These are phyloP conservation scores for Gracilaria domingensis DNA, from an alignment of 23 red algal genomes.

Conservation along the genomic window DNA sequence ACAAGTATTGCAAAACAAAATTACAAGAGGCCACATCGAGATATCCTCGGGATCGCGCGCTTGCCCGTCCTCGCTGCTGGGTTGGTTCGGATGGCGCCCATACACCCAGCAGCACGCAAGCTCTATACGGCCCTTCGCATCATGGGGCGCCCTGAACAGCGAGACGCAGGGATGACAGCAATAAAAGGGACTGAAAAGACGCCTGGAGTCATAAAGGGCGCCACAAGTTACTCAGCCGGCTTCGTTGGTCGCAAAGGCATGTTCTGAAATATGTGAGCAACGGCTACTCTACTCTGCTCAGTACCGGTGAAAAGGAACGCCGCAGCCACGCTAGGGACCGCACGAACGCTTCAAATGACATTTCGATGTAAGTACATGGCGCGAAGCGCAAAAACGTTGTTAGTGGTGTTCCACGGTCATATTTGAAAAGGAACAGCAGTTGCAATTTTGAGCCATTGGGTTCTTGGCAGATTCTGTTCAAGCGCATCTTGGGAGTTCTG, in stretches of 20 bases:
- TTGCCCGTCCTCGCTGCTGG: no score
- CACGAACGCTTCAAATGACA: slow-evolving; percentile 51
- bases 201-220: no score
- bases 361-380: slow-evolving; percentile 47
- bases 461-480: slow-evolving; percentile 33
- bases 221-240: slow-evolving; percentile 51
- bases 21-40: no score
- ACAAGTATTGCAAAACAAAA: no score
- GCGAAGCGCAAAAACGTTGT: slow-evolving; percentile 37
- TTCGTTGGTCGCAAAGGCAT: slow-evolving; percentile 65
- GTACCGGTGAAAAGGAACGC: slow-evolving; percentile 78
- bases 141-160: no score
- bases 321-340: slow-evolving; percentile 64
- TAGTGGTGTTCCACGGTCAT: slow-evolving; percentile 61
- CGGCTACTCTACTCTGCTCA: slow-evolving; percentile 49
- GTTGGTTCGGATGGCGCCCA: no score
- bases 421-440: slow-evolving; percentile 71
- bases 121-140: no score
- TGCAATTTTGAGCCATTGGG: slow-evolving; percentile 57
- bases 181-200: no score
- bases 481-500: slow-evolving; percentile 22
- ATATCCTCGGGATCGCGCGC: no score
- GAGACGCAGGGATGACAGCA: no score
- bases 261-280: slow-evolving; percentile 52
- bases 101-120: no score